Evolutionary conservation across 352 stramenopile genomes (phyloP).

Genomic region (Phytophthora pistaciae): DNA sequence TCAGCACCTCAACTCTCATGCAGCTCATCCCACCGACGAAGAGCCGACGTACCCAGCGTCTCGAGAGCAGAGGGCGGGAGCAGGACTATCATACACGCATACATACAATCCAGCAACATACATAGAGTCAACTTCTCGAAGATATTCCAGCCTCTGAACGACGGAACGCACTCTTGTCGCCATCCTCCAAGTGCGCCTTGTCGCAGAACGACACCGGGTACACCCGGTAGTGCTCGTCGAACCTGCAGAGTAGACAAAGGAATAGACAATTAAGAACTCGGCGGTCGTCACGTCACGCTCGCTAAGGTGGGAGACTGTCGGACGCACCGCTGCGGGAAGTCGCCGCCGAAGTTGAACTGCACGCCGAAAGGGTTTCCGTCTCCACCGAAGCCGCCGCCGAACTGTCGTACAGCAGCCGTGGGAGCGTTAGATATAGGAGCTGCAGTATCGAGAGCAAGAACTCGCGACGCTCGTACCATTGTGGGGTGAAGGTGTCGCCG

Average conservation of each 20-base stretch:
- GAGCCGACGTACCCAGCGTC: conserved; percentile 82
- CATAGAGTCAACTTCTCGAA: conserved; percentile 6
- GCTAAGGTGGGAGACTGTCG: background rate
- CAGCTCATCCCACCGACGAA: background rate
- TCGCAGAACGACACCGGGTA: conserved; percentile 91
- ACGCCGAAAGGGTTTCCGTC: conserved; percentile 85
- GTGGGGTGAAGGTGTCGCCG: background rate
- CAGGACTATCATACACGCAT: conserved; percentile 74
- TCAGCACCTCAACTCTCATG: background rate
- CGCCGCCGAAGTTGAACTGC: conserved; percentile 81
- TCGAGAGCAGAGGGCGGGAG: conserved; percentile 98
- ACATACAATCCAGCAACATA: conserved; percentile 2
- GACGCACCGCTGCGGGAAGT: conserved; percentile 75
- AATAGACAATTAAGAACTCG: background rate
- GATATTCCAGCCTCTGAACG: background rate
- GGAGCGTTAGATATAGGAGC: background rate
- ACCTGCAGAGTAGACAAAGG: conserved; percentile 43
- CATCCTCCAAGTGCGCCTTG: conserved; percentile 90
- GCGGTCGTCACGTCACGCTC: background rate
- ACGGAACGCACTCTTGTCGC: conserved; percentile 86
- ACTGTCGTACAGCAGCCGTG: conserved; percentile 39
- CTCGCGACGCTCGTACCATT: background rate
- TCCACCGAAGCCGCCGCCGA: conserved; percentile 74
- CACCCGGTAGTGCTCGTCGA: conserved; percentile 89
- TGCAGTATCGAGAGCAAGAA: background rate